phyloP scores from a whole-genome alignment of 2,329 filamentous ascomycete genomes.

The Phaeosphaeriaceae sp. region DNA sequence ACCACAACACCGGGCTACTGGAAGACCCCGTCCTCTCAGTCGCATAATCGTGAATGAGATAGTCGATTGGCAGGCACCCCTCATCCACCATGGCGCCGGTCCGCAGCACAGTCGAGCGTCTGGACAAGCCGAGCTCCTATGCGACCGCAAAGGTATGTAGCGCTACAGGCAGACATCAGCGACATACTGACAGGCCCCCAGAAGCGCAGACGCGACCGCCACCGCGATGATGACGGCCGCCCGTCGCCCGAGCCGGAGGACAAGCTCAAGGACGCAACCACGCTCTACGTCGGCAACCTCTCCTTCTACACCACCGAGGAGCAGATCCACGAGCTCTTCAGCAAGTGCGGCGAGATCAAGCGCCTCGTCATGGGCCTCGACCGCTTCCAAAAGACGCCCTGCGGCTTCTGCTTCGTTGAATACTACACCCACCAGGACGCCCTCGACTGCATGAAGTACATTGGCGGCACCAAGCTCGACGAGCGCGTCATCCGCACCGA shows the following conservation, averaged over 20 bases:
- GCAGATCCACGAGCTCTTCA: conserved; percentile 96
- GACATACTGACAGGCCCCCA: conserved; percentile 43
- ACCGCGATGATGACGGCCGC: conserved; percentile 61
- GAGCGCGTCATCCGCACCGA: conserved; percentile 96
- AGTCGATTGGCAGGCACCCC: not conserved
- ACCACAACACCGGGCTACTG: conserved; percentile 1
- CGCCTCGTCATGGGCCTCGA: conserved; percentile 97
- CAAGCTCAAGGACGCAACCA: conserved; percentile 84
- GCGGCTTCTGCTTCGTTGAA: conserved; percentile 99
- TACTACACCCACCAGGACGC: conserved; percentile 99
- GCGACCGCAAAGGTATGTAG: conserved; percentile 75
- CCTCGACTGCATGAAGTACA: conserved; percentile 97
- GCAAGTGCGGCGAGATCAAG: conserved; percentile 96
- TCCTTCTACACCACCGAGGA: conserved; percentile 99
- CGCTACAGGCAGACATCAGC: not conserved
- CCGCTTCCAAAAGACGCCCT: conserved; percentile 95
- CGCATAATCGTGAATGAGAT: not conserved
- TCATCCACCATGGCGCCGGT: conserved; percentile 30
- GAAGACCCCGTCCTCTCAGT: conserved; percentile 7
- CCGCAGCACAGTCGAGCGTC: conserved; percentile 85
- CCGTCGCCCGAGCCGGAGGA: conserved; percentile 71
- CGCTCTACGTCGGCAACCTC: conserved; percentile 97
- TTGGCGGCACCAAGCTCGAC: conserved; percentile 96
- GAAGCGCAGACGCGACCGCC: conserved; percentile 74
- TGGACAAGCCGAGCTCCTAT: conserved; percentile 95